Evolutionary conservation across 202 grass and related monocot genomes (phyloP).

Genomic region (Hordeum pubiflorum): DNA sequence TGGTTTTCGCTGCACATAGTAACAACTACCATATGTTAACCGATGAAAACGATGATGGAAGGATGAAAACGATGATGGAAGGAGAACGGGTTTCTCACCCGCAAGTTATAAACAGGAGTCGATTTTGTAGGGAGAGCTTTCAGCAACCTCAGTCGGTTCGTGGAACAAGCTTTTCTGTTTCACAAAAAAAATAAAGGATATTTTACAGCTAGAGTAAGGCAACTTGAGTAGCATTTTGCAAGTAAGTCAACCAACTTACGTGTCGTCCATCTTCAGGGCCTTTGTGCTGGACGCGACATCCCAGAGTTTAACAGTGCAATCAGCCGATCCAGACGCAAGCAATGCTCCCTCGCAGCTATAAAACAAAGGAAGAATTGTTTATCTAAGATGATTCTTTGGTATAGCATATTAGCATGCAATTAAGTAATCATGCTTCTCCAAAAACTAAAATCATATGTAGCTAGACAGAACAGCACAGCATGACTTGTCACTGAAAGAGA

Average conservation of each 20-base stretch:
- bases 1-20: not conserved
- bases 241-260: constrained; percentile 28
- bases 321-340: constrained; percentile 89
- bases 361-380: not conserved
- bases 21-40: not conserved
- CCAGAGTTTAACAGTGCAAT: constrained; percentile 92
- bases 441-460: not conserved
- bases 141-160: constrained; percentile 54
- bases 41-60: not conserved
- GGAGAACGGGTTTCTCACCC: constrained; percentile 40
- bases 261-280: constrained; percentile 68
- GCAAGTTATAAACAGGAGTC: constrained; percentile 68
- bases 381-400: not conserved
- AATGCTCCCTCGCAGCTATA: constrained; percentile 82
- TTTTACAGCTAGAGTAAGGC: not conserved
- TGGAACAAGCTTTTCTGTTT: constrained; percentile 54
- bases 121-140: constrained; percentile 90
- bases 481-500: not conserved
- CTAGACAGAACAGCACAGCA: not conserved
- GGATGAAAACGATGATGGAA: not conserved
- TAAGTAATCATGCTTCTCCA: not conserved
- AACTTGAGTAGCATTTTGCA: constrained; percentile 5
- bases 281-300: constrained; percentile 79
- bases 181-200: not conserved
- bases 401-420: not conserved